These are phyloP conservation scores for Pyrus hybrid DNA, from an alignment of 331 rosid species.

Conservation along the genomic window DNA sequence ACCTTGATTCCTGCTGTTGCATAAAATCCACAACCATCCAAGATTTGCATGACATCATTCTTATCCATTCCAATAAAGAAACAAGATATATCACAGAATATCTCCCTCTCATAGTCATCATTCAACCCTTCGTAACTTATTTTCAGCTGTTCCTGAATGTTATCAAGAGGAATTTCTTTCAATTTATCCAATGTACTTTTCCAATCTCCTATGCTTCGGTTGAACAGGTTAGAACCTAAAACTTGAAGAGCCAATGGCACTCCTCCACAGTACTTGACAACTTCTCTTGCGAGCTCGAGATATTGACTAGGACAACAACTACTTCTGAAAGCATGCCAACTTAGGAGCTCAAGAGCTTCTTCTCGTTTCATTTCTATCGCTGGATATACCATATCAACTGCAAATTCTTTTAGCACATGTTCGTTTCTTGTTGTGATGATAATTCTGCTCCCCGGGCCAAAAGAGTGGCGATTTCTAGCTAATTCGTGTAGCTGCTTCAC, in stretches of 20 bases:
- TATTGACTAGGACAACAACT: too few species aligned
- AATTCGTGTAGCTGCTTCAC: too few species aligned
- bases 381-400: too few species aligned
- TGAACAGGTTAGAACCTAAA: neutral
- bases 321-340: too few species aligned
- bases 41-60: neutral
- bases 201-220: neutral
- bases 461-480: too few species aligned
- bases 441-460: too few species aligned
- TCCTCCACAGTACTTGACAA: too few species aligned
- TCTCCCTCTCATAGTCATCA: conserved; percentile 3
- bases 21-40: neutral
- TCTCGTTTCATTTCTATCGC: too few species aligned
- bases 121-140: conserved; percentile 15
- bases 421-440: too few species aligned
- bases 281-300: too few species aligned
- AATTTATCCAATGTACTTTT: neutral
- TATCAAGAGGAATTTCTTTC: neutral
- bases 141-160: neutral
- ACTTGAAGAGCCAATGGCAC: neutral
- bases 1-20: conserved; percentile 13
- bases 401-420: too few species aligned
- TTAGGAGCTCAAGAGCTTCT: too few species aligned
- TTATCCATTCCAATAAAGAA: conserved; percentile 21
- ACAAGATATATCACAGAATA: conserved; percentile 22